Percentiles rank a stretch among this genome's conserved stretches.
These are phyloP conservation scores for Zoysia matrella DNA, from an alignment of 202 grass and related monocot genomes.

Conservation along the genomic window DNA sequence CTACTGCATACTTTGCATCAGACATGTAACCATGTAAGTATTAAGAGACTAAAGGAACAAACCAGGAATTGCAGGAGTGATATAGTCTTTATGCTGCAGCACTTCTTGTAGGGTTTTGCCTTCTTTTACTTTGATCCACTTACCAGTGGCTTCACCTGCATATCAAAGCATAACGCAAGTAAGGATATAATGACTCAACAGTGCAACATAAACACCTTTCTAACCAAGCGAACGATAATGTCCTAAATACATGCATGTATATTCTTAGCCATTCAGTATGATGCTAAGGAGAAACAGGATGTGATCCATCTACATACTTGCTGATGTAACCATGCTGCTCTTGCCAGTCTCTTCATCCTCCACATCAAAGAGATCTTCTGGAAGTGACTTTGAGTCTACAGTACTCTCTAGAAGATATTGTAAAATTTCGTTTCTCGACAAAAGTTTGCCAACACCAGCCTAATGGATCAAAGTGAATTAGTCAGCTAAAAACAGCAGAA, in stretches of 20 bases:
- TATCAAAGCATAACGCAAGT: constrained; percentile 24
- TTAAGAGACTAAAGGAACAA: neutral
- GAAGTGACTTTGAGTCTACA: constrained; percentile 55
- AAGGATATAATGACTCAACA: neutral
- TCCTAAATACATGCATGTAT: neutral
- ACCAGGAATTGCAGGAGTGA: constrained; percentile 90
- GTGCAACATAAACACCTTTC: neutral
- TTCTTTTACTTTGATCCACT: constrained; percentile 84
- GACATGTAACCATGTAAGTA: constrained; percentile 14
- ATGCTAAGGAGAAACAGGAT: constrained; percentile 2
- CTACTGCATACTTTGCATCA: neutral
- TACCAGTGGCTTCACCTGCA: constrained; percentile 50
- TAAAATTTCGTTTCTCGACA: constrained; percentile 62
- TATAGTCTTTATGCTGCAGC: constrained; percentile 62
- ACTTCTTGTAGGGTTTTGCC: constrained; percentile 70
- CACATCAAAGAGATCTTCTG: constrained; percentile 54
- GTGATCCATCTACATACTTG: constrained; percentile 48
- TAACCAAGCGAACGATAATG: neutral
- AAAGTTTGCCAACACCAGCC: constrained; percentile 48
- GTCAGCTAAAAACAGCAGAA: constrained; percentile 30
- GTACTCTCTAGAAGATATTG: constrained; percentile 75
- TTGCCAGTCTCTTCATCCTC: constrained; percentile 51
- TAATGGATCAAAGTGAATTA: constrained; percentile 41
- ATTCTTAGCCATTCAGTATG: neutral
- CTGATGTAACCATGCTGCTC: constrained; percentile 26